A percentile compares a stretch with the other conserved stretches of the same genome.
Evolutionary conservation across 1,139 yeast species (phyloP).

Genomic region (Kazachstania sp.): DNA sequence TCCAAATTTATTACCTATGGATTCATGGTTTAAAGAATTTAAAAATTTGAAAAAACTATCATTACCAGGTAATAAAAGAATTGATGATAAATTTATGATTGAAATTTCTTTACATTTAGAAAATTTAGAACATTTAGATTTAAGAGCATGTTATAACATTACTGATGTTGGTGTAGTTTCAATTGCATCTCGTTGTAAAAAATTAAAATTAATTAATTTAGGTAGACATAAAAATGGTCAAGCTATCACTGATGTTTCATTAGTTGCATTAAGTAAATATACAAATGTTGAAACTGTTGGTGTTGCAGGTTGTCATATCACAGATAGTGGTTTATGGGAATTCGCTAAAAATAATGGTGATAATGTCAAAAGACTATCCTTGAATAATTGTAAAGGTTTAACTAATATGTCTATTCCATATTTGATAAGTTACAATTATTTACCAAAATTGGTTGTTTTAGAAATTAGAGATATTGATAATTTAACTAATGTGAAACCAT

Average conservation of each 20-base stretch:
- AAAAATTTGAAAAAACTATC: slow-evolving; percentile 46
- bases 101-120: slow-evolving; percentile 50
- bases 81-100: slow-evolving; percentile 53
- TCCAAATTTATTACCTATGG: slow-evolving; percentile 56
- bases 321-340: slow-evolving; percentile 76
- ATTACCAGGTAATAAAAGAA: slow-evolving; percentile 64
- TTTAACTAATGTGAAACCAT: slow-evolving; percentile 51
- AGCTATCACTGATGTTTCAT: slow-evolving; percentile 61
- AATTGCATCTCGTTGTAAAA: slow-evolving; percentile 51
- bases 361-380: slow-evolving; percentile 55
- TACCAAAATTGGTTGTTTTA: slow-evolving; percentile 59
- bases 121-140: slow-evolving; percentile 54
- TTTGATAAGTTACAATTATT: slow-evolving; percentile 45
- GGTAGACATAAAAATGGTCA: slow-evolving; percentile 72
- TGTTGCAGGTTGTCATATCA: slow-evolving; percentile 75
- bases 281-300: slow-evolving; percentile 64
- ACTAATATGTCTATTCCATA: slow-evolving; percentile 62
- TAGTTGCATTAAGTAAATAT: slow-evolving; percentile 49
- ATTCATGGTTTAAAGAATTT: slow-evolving; percentile 35
- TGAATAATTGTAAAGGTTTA: slow-evolving; percentile 64
- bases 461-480: slow-evolving; percentile 61
- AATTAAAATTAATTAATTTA: slow-evolving; percentile 53
- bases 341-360: slow-evolving; percentile 54
- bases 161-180: slow-evolving; percentile 67
- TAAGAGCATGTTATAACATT: slow-evolving; percentile 77